Conservation (phyloP, 164 flowering plant species). For the Chimonanthus praecox region DNA sequence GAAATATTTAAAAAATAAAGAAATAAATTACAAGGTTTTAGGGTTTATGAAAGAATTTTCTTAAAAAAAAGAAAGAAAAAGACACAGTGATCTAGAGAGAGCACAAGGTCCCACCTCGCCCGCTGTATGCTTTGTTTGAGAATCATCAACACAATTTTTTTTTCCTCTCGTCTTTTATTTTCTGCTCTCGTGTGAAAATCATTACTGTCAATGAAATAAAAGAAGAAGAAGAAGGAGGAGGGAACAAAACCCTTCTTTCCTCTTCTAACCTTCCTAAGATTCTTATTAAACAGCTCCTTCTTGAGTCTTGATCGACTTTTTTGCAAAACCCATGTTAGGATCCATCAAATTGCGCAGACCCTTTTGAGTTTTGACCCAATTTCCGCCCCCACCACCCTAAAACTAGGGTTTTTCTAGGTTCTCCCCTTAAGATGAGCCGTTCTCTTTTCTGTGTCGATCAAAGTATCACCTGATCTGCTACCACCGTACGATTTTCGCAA, state of each 20-base stretch:
- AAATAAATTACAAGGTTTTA: background rate
- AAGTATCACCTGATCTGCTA: constrained; percentile 17
- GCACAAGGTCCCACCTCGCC: background rate
- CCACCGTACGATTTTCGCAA: background rate
- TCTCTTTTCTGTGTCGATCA: constrained; percentile 20
- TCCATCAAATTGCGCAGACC: constrained; percentile 18
- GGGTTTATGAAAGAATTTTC: background rate
- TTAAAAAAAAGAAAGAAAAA: background rate
- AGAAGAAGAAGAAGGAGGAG: background rate
- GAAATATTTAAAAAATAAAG: too few relatives aligned
- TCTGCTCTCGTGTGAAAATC: background rate
- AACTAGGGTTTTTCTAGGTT: constrained; percentile 42
- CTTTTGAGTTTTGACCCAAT: constrained; percentile 15
- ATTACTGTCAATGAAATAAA: too few relatives aligned
- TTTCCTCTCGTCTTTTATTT: background rate
- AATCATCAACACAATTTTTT: background rate
- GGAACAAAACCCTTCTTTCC: background rate
- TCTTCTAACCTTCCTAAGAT: constrained; percentile 2
- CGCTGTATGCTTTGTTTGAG: background rate
- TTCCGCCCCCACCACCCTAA: constrained; percentile 1
- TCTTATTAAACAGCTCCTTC: constrained; percentile 6
- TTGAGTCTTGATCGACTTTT: constrained; percentile 11
- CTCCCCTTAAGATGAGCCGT: constrained; percentile 15
- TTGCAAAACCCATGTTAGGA: constrained; percentile 16
- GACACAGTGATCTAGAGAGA: background rate